These are phyloP conservation scores for Geotrichum fermentans DNA, from an alignment of 1,139 yeast species.

Conservation along the genomic window DNA sequence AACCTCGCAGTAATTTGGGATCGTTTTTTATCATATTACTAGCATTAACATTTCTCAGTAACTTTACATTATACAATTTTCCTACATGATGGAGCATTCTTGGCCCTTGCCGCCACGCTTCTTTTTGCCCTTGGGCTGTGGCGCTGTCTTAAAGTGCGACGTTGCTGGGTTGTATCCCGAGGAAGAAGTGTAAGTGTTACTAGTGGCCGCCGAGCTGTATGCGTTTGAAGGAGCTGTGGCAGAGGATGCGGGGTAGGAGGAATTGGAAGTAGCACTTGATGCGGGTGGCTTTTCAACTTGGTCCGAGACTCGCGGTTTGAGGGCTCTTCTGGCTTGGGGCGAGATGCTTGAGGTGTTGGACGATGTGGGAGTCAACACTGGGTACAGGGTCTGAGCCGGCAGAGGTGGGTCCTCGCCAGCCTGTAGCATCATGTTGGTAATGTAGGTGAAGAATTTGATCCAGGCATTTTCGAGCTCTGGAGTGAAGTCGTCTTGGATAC, in stretches of 20 bases:
- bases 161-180: conserved; percentile 33
- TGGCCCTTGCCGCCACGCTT: conserved; percentile 25
- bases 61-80: no score
- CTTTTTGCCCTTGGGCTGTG: conserved; percentile 26
- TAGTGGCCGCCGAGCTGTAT: conserved; percentile 13
- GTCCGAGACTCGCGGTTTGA: conserved; percentile 18
- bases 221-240: conserved; percentile 13
- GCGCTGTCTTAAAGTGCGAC: conserved; percentile 37
- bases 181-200: conserved; percentile 27
- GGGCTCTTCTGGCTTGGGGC: conserved; percentile 21
- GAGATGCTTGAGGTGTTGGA: conserved; percentile 16
- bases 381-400: conserved; percentile 26
- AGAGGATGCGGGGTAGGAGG: conserved; percentile 18
- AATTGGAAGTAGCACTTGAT: conserved; percentile 7
- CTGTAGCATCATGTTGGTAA: conserved; percentile 62
- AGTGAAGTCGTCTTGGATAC: conserved; percentile 50
- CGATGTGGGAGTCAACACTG: conserved; percentile 21
- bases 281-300: conserved; percentile 11
- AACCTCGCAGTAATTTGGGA: no score
- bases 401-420: conserved; percentile 59
- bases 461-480: conserved; percentile 57
- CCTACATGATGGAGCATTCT: conserved; percentile 32
- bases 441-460: conserved; percentile 51
- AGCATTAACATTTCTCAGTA: no score
- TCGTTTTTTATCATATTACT: no score